phyloP scores from a whole-genome alignment of 2,329 filamentous ascomycete genomes.

The Diaporthe vexans region DNA sequence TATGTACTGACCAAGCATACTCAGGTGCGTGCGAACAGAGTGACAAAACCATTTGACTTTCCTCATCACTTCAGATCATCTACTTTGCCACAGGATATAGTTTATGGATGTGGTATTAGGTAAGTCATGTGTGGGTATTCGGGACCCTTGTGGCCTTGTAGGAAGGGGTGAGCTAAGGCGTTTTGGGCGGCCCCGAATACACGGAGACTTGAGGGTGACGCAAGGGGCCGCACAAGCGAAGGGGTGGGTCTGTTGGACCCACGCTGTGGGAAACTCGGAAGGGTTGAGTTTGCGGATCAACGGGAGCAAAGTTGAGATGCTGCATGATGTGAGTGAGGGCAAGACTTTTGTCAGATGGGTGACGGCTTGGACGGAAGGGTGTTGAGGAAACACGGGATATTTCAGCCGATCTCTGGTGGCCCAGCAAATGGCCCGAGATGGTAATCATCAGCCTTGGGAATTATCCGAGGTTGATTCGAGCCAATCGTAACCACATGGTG shows the following conservation, averaged over 20 bases:
- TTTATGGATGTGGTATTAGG: neutral
- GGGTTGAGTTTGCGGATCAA: constrained; percentile 27
- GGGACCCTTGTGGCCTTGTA: neutral
- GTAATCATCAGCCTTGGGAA: constrained; percentile 13
- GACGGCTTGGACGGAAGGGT: constrained; percentile 28
- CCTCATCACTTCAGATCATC: neutral
- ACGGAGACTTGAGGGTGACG: neutral
- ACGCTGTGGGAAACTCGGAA: neutral
- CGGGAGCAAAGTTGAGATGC: constrained; percentile 4
- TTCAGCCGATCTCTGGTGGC: constrained; percentile 23
- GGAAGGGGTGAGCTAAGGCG: constrained; percentile 4
- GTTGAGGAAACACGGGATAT: constrained; percentile 31
- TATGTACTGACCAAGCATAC: neutral
- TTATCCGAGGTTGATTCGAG: constrained; percentile 11
- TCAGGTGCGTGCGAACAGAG: too few species aligned
- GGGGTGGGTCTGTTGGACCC: constrained; percentile 8
- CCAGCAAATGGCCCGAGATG: constrained; percentile 19
- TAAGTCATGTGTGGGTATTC: neutral
- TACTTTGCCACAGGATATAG: neutral
- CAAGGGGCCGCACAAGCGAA: neutral
- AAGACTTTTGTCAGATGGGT: constrained; percentile 5
- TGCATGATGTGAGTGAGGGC: constrained; percentile 6
- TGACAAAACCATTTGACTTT: neutral
- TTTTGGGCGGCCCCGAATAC: neutral
- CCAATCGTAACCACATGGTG: constrained; percentile 17